A percentile compares a stretch with the other conserved stretches of the same genome.
phyloP scores from a whole-genome alignment of 2,329 filamentous ascomycete species.

The Helotiales sp. region DNA sequence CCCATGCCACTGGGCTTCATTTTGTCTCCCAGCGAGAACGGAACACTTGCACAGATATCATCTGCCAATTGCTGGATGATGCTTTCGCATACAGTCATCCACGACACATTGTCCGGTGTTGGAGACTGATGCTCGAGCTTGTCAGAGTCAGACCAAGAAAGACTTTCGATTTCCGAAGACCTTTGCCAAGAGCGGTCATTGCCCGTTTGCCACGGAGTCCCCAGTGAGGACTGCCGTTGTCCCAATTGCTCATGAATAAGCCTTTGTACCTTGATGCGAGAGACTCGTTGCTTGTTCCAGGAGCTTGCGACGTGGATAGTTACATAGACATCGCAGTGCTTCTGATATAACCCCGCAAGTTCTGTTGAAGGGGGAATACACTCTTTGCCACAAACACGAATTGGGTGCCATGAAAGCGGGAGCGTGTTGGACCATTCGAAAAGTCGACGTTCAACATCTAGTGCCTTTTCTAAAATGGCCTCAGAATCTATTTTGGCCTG shows the following conservation, averaged over 20 bases:
- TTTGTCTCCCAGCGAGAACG: conserved; percentile 8
- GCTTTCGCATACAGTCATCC: background rate
- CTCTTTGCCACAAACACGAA: background rate
- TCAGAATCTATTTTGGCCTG: background rate
- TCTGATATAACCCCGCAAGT: conserved; percentile 6
- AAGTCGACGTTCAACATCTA: conserved; percentile 6
- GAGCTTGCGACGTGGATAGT: background rate
- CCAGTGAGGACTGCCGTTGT: background rate
- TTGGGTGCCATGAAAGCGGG: background rate
- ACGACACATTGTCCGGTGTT: too few relatives aligned
- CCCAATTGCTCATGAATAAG: background rate
- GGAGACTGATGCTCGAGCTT: too few relatives aligned
- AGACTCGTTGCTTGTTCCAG: conserved; percentile 8
- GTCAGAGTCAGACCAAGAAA: too few relatives aligned
- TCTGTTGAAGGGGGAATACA: background rate
- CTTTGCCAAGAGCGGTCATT: too few relatives aligned
- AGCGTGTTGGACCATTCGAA: conserved; percentile 1
- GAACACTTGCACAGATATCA: conserved; percentile 14
- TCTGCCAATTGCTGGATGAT: conserved; percentile 8
- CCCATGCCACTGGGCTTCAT: background rate
- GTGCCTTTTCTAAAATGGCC: background rate
- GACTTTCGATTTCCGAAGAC: too few relatives aligned
- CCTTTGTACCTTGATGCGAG: background rate
- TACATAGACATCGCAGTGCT: conserved; percentile 8
- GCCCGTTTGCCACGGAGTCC: too few relatives aligned